Conservation (phyloP, 2,329 filamentous ascomycete species). For the Colletotrichum echinochloae region DNA sequence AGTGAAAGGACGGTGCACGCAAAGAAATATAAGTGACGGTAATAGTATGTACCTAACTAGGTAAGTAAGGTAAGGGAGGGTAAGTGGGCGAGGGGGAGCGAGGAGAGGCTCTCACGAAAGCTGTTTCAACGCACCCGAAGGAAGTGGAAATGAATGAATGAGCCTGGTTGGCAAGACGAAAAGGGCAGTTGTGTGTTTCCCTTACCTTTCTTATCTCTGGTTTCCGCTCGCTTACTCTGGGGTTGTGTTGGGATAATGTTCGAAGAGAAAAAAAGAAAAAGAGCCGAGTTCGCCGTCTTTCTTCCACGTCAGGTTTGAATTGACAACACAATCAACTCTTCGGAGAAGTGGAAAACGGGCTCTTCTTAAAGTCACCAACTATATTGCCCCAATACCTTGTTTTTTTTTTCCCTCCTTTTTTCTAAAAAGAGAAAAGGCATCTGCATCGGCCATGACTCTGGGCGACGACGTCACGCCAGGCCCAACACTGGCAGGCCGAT, state of each 20-base stretch:
- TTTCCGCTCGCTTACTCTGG: slow-evolving; percentile 9
- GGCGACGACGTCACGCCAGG: slow-evolving; percentile 31
- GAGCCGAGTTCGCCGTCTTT: neutral
- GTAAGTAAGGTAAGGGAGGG: too few species aligned
- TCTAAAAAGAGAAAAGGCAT: neutral
- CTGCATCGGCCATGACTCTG: slow-evolving; percentile 30
- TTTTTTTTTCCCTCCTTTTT: too few species aligned
- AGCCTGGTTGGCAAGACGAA: slow-evolving; percentile 7
- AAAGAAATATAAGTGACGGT: neutral
- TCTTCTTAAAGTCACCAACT: neutral
- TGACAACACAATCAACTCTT: neutral
- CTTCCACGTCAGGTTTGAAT: neutral
- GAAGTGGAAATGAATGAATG: slow-evolving; percentile 24
- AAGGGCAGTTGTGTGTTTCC: slow-evolving; percentile 8
- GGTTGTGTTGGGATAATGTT: neutral
- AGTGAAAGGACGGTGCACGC: slow-evolving; percentile 5
- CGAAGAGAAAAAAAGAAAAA: slow-evolving; percentile 8
- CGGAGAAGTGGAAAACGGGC: neutral
- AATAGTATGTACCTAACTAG: too few species aligned
- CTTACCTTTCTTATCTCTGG: slow-evolving; percentile 1
- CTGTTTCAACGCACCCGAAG: slow-evolving; percentile 27
- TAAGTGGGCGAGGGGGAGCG: neutral
- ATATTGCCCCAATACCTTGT: neutral
- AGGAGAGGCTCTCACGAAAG: slow-evolving; percentile 34
- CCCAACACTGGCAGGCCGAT: slow-evolving; percentile 45